phyloP scores from a whole-genome alignment of 176 grass and related monocot genomes.

The Hyparrhenia diplandra region DNA sequence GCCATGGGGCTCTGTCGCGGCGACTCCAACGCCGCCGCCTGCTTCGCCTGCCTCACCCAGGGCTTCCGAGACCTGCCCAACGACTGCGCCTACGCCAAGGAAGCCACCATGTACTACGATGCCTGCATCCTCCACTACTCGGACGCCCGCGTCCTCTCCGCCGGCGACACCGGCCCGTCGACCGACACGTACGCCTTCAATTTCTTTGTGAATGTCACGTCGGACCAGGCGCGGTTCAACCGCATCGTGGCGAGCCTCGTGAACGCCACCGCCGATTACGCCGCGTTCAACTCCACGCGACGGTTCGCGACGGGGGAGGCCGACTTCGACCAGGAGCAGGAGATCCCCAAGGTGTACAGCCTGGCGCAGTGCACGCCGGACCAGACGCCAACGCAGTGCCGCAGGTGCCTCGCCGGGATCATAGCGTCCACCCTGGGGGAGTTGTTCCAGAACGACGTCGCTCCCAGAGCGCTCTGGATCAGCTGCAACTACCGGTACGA shows the following conservation, averaged over 20 bases:
- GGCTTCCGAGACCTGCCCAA: background rate
- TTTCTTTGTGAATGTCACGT: fast-evolving
- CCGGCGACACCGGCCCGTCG: background rate
- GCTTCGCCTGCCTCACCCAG: background rate
- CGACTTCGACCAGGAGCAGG: background rate
- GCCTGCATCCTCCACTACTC: background rate
- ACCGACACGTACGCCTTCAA: background rate
- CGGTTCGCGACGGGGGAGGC: background rate
- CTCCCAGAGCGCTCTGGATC: background rate
- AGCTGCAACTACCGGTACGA: background rate
- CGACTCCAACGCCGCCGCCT: background rate
- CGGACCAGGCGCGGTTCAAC: background rate
- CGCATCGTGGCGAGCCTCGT: constrained; percentile 9
- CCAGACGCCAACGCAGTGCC: background rate
- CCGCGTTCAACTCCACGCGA: background rate
- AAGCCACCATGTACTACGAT: background rate
- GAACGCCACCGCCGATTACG: background rate
- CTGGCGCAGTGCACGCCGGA: background rate
- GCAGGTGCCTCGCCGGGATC: background rate
- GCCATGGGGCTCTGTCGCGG: background rate
- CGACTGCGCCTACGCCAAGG: background rate
- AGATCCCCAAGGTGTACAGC: constrained; percentile 9
- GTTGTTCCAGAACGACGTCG: background rate
- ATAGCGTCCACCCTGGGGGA: background rate
- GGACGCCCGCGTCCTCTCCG: background rate